Conservation (phyloP, 805 yeast species). For the Yamadazyma takamatsuzukensis region DNA sequence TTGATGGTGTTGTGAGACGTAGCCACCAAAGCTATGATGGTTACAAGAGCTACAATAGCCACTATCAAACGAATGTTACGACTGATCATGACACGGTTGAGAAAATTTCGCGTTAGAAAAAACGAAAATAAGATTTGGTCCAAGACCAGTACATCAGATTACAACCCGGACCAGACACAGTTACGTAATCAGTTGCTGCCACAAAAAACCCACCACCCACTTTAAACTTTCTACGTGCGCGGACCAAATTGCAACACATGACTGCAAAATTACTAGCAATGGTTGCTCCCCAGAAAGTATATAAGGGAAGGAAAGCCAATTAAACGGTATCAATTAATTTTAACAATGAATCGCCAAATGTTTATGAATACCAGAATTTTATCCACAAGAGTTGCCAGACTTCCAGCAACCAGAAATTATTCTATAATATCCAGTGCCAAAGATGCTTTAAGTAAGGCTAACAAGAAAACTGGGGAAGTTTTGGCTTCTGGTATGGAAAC, state of each 20-base stretch:
- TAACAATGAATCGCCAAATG: no score
- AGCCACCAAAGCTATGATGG: slow-evolving; percentile 48
- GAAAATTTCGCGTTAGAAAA: neutral
- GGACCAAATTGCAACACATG: no score
- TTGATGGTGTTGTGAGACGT: slow-evolving; percentile 39
- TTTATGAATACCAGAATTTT: neutral
- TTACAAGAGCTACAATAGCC: slow-evolving; percentile 48
- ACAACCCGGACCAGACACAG: no score
- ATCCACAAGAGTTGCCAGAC: slow-evolving; percentile 2
- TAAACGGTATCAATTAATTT: neutral
- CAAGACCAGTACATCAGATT: no score
- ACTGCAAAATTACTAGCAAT: no score
- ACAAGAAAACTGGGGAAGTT: slow-evolving; percentile 39
- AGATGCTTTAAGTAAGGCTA: slow-evolving; percentile 27
- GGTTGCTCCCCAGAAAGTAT: neutral
- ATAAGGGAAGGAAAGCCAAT: neutral
- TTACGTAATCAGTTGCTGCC: no score
- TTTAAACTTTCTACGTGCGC: no score
- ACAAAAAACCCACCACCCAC: no score
- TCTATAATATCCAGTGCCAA: slow-evolving; percentile 33
- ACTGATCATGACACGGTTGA: no score
- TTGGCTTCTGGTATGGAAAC: slow-evolving; percentile 37
- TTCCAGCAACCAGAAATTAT: slow-evolving; percentile 8
- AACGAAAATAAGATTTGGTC: no score
- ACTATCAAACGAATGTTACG: slow-evolving; percentile 52